Evolutionary conservation across 805 yeast species (phyloP).

Genomic region (Wickerhamomyces silvicola): DNA sequence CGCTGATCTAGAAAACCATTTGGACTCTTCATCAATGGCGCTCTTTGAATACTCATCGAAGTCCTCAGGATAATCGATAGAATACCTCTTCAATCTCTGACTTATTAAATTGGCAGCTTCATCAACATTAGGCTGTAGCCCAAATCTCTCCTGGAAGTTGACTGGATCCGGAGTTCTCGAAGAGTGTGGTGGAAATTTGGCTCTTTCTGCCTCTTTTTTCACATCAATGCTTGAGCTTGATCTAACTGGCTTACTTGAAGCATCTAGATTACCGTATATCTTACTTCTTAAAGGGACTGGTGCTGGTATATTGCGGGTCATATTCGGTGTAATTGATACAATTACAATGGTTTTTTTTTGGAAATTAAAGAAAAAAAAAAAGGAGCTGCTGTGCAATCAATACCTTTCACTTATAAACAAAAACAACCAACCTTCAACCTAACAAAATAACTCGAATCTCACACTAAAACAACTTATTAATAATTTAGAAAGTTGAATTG

Average conservation of each 20-base stretch:
- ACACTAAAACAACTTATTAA: too few species aligned
- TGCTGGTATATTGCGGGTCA: slow-evolving; percentile 14
- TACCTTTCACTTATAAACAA: too few species aligned
- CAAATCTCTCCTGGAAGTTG: slow-evolving; percentile 1
- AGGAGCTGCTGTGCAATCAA: too few species aligned
- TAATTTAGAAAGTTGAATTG: too few species aligned
- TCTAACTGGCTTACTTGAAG: slow-evolving; percentile 8
- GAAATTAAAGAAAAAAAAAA: too few species aligned
- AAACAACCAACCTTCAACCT: too few species aligned
- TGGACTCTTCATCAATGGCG: slow-evolving; percentile 28
- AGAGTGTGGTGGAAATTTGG: slow-evolving; percentile 5
- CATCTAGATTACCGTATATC: slow-evolving; percentile 1
- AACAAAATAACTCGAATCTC: too few species aligned
- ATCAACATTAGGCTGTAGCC: slow-evolving; percentile 2
- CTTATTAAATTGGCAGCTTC: slow-evolving; percentile 18
- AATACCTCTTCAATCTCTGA: slow-evolving; percentile 33
- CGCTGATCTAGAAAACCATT: slow-evolving; percentile 31
- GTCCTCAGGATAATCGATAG: slow-evolving; percentile 46
- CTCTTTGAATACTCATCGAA: slow-evolving; percentile 24
- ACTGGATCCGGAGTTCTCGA: slow-evolving; percentile 23
- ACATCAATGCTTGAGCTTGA: slow-evolving; percentile 13
- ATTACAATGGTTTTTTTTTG: too few species aligned
- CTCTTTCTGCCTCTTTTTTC: slow-evolving; percentile 4
- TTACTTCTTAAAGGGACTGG: slow-evolving; percentile 20
- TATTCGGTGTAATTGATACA: neutral